Base-by-base conservation (phyloP, 2,329 filamentous ascomycete genomes). In the Aplosporella prunicola region DNA sequence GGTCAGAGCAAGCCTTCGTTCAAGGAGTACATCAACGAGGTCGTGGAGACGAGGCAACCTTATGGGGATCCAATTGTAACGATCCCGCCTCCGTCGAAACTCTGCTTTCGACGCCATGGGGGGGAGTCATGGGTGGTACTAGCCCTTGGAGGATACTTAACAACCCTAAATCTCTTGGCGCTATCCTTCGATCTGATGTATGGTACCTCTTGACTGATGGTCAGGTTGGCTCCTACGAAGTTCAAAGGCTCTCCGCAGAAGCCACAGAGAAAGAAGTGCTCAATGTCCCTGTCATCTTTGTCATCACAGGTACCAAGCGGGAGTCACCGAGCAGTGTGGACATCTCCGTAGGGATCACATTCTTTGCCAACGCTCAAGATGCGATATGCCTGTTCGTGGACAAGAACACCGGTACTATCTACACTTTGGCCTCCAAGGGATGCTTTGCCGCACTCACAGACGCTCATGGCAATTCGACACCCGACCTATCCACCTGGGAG, bases 131-230 rank as follows among this genome's bases (percentile, higher is more conserved):
- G 30, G 38, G 42, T 2, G 49, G 47, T 3, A 55, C 52, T 5
- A 5, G 26, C 7, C 52, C 52, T 3, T 34, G 41, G 5, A 11
- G 28, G 3, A 55, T 58, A 18, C 39, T 58, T 10, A 33, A 34
- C 10, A 43, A 49, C 13, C 11, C 18, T 1, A 5, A 32, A n/a
- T 47, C 48, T 1, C 31, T 55, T 4, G 29, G 41, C 1, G 39
- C 40, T 6, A 51, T 58, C 27, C 41, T 36, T 5, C 30, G 20
- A 3, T 51, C 52, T 6, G 53, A 59, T 35, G 25, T 50, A 3
- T 59, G 54, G 54, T 51, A 51, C 22, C 44, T 58, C 5, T 29
- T 57, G 5, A 59, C 55, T 3, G 56, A 58, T 35, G 56, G 55
- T 4, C 42, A 56, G 24, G 49, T 57, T 14, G 41, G 20, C n/a